A percentile compares a stretch with the other conserved stretches of the same genome.
These are phyloP conservation scores for Euphorbia corollata DNA, from an alignment of 441 rosid genomes.

Conservation along the genomic window DNA sequence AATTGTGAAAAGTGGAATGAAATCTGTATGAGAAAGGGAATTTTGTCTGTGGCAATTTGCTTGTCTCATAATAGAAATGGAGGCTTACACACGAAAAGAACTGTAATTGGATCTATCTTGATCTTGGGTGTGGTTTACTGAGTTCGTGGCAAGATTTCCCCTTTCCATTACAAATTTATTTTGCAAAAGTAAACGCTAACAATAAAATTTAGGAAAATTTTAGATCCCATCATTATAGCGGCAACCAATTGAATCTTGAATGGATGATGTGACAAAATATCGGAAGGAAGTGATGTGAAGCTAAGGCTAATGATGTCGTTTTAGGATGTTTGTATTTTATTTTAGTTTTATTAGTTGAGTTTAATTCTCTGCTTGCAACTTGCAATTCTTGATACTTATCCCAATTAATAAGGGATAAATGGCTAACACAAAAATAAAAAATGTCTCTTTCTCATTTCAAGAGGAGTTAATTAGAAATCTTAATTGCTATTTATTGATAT, in stretches of 20 bases:
- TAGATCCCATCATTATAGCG: neutral
- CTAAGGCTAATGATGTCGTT: conserved; percentile 2
- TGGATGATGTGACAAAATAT: neutral
- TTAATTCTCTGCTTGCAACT: neutral
- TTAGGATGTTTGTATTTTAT: neutral
- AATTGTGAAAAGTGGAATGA: neutral
- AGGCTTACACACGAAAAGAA: neutral
- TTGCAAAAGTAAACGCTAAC: conserved; percentile 15
- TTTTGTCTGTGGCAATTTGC: neutral
- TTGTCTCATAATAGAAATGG: too few species aligned
- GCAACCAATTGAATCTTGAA: neutral
- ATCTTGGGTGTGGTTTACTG: neutral
- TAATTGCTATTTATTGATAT: too few species aligned
- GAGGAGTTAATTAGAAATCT: neutral
- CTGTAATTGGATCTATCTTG: neutral
- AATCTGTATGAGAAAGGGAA: neutral
- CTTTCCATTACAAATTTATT: neutral
- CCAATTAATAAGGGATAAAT: neutral
- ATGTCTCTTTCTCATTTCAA: neutral
- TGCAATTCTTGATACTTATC: neutral
- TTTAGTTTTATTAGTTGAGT: neutral
- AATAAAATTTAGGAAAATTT: neutral
- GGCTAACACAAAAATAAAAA: neutral
- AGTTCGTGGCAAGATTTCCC: neutral
- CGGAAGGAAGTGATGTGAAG: neutral